Evolutionary conservation across 2,329 filamentous ascomycete genomes (phyloP), one percentile per base, ranked within the genome.

Genomic region (Beauveria asiatica): DNA sequence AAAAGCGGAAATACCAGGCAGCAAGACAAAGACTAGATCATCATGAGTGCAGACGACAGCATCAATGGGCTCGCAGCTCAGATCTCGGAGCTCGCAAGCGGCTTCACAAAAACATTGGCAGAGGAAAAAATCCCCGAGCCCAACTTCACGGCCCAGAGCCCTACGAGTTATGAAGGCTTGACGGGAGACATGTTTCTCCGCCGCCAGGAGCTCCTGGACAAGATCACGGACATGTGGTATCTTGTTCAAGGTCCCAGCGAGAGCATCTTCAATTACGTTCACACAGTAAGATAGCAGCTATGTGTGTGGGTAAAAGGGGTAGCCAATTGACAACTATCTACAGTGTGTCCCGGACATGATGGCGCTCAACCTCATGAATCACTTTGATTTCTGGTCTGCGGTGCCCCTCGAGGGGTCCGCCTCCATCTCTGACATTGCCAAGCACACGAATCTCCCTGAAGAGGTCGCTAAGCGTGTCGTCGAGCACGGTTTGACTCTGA

Each of bases 381-480:
- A 78, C 63, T 82, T 82, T 65, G 70, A 81, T 64, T 80, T 82
- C 65, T 82, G 78, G 77, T 70, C 73, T 11, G 75, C 77, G 5
- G 78, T 83, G 6, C 79, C 80, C 3, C 57, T 81, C 1, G 70
- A 76, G 25, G 77, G 77, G 17, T 70, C 73, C 3, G 76, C 78
- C 7, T 75, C 77, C 3, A 75, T 75, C 58, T 62, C 67, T 4
- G 73, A 76, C 11, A 75, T 79, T 19, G 70, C 76, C 17, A 63
- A 70, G 30, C 66, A 71, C 33, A 70, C 71, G 2, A 65, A 67
- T 17, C 73, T 78, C 3, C 76, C 76, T 0, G 64, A 70, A 39
- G 73, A 75, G 27, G 72, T 76, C 19, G 74, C 73, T 37, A 65
- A 66, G 27, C 73, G 75, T 19, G 62, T 77, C 23, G 53, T 78